phyloP scores from a whole-genome alignment of 164 flowering plant species.

The Chimonanthus praecox region DNA sequence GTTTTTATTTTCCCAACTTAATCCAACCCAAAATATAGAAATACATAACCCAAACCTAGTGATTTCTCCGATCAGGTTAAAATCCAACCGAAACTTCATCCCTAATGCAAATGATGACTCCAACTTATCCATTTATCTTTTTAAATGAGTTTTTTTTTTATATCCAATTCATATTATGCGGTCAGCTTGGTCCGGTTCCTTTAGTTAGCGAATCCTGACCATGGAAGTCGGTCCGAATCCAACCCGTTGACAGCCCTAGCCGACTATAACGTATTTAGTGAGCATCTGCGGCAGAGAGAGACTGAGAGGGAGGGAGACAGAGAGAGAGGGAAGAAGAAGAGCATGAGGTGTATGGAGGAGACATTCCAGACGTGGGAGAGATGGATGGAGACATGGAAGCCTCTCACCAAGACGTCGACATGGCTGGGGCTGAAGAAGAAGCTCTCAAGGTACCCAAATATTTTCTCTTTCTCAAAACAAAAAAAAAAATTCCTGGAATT shows the following conservation, averaged over 20 bases:
- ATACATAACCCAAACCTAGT: no score
- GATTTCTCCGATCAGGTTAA: no score
- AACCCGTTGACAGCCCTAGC: neutral
- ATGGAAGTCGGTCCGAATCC: neutral
- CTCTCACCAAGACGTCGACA: constrained; percentile 19
- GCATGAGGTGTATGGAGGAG: constrained; percentile 18
- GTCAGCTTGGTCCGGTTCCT: no score
- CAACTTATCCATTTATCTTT: no score
- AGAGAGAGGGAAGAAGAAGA: constrained; percentile 17
- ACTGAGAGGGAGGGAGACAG: constrained; percentile 2
- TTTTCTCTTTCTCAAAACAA: neutral
- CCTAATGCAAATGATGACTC: no score
- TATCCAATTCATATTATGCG: no score
- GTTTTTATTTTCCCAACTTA: no score
- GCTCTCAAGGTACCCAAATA: constrained; percentile 9
- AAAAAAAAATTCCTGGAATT: neutral
- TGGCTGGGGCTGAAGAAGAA: constrained; percentile 27
- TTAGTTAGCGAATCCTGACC: no score
- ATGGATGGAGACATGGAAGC: constrained; percentile 13
- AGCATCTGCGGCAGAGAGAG: constrained; percentile 4
- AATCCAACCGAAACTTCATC: no score
- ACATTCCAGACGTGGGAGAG: constrained; percentile 12
- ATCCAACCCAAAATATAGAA: no score
- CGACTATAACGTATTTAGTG: neutral
- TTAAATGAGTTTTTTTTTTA: no score